Base-by-base conservation (phyloP, 2,329 filamentous ascomycete genomes). In the Beauveria scarabaeidicola region DNA sequence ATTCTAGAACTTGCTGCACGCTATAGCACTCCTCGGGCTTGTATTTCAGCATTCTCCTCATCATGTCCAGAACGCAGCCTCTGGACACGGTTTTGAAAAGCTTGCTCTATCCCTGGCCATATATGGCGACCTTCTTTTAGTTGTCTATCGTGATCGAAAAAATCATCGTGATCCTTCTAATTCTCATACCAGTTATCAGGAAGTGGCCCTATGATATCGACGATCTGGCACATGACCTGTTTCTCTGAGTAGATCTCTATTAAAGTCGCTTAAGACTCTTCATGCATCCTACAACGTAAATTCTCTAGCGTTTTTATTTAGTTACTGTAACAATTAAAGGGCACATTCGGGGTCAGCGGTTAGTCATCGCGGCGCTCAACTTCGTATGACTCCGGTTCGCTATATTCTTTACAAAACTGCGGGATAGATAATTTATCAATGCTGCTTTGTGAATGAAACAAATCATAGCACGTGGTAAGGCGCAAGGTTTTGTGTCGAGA, bases 31-130 rank as follows among this genome's bases (percentile, higher is more conserved):
- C 55, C 32, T 59, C 55, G 1, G 61, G 61, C 13, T 36, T 23
- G 23, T 50, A 59, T 27, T 15, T 41, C 13, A 64, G 60, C 61
- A 64, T 64, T 41, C 21, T n/a, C 11, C 15, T 23, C 29, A 64
- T 52, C 43, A 64, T 47, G 21, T 61, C 55, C 50, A 64, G 32
- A 64, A 48, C 5, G 61, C 61, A 17, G 25, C 52, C 19, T 29
- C 47, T 63, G 63, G 15, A 63, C 58, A 36, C 60, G 15, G 13
- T 60, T 8, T 23, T 43, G 41, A 51, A 64, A 63, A 3, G 43
- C 48, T 17, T 21, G 11, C 8, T 32, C 9, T 15, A 63, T 23
- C 19, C 5, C 23, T 19, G 54, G 55, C 60, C 55, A 63, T 3
- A 61, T 13, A 27, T 25, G n/a, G 15, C 41, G 48, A 19, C 51